These are phyloP conservation scores for Phytophthora tentaculata DNA, from an alignment of 352 stramenopile genomes.

Conservation along the genomic window DNA sequence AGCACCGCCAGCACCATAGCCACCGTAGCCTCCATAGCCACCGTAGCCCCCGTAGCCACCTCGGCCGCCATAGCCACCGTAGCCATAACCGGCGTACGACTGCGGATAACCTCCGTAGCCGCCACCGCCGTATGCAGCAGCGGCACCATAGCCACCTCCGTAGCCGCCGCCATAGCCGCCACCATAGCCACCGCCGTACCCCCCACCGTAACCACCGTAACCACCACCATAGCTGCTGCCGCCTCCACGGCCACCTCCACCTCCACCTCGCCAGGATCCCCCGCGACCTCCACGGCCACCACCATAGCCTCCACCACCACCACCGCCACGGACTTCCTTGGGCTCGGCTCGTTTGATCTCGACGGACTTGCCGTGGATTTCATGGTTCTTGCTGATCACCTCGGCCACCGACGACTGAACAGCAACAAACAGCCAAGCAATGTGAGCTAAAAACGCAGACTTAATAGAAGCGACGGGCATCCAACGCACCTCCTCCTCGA, in stretches of 20 bases:
- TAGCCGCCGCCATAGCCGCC: constrained; percentile 29
- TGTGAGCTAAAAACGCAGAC: neutral
- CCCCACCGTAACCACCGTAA: constrained; percentile 27
- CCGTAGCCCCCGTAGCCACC: constrained; percentile 52
- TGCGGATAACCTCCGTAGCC: constrained; percentile 47
- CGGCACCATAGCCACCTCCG: constrained; percentile 32
- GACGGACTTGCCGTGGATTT: constrained; percentile 91
- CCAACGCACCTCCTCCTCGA: constrained; percentile 82
- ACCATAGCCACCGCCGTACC: constrained; percentile 32
- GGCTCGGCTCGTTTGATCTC: constrained; percentile 90
- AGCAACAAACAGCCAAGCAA: constrained; percentile 11
- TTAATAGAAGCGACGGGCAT: neutral
- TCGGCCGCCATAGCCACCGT: constrained; percentile 56
- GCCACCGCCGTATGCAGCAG: constrained; percentile 42
- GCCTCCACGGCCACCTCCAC: constrained; percentile 26
- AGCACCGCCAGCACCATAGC: constrained; percentile 31
- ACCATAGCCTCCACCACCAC: constrained; percentile 37
- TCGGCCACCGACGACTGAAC: constrained; percentile 80
- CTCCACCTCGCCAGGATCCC: constrained; percentile 30
- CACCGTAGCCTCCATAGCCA: constrained; percentile 38
- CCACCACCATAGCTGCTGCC: constrained; percentile 30
- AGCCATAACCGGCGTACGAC: constrained; percentile 45
- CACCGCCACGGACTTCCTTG: constrained; percentile 66
- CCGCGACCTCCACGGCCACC: constrained; percentile 38
- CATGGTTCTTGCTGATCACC: constrained; percentile 89